Evolutionary conservation across 768 basidiomycete species (phyloP), one percentile per base, ranked within the genome.

Genomic region (Tylopilus rubrobrunneus): DNA sequence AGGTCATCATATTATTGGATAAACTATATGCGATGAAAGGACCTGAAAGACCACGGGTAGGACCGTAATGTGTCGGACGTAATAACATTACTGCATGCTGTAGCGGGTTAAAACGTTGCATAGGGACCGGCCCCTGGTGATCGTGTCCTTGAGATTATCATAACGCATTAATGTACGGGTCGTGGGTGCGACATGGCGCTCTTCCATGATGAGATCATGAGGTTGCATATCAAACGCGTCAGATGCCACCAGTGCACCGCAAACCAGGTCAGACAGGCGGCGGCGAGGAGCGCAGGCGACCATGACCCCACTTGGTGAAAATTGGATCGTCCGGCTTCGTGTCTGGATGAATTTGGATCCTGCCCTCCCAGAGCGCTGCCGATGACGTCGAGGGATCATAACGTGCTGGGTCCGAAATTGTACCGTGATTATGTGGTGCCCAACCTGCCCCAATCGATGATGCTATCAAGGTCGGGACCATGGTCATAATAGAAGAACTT

Each of bases 321-420:
- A 73, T 69, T 3, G 74, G 75, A 61, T 95, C 91, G 55, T 89
- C 82, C 31, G 70, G 74, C 44, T 80, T 75, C 3, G 92, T 95
- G 36, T 89, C 90, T 0, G 93, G 93, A 65, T 97, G 94, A 7
- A 96, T 74, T 67, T 92, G 91, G 15, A 93, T 76, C 70, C 82
- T 89, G 57, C 92, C 92, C 67, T 89, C 84, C 85, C 85, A 91
- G 7, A 93, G 76, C 2, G 88, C 89, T 10, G 89, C 85, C 29
- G 89, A 86, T 10, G 89, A 87, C 66, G 78, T 79, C 31, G 91
- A 90, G 15, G 92, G 89, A 67, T 92, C 87, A 53, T 77, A 74
- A 48, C 82, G 77, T 27, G 88, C 82, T 31, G 90, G 91, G 69
- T 93, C 86, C 1, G 86, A 85, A 7, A 89, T 73, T 4, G 81